Conservation (phyloP, 2,329 filamentous ascomycete genomes). For the Westerdykella aurantiaca region DNA sequence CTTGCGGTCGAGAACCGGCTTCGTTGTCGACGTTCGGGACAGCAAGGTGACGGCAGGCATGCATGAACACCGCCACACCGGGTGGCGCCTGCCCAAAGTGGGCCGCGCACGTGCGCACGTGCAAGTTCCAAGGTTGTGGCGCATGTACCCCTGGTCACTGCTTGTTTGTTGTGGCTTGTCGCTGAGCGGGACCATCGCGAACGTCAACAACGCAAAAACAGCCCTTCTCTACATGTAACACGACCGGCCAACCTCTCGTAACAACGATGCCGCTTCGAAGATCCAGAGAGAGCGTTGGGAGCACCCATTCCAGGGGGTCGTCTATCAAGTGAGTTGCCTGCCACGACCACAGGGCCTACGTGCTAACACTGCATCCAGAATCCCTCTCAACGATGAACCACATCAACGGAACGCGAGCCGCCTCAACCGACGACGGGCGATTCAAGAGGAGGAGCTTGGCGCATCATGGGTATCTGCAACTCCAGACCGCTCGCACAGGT, state of each 20-base stretch:
- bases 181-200: not conserved
- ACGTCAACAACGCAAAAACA: conserved; percentile 3
- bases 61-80: no score
- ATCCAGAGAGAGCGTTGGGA: conserved; percentile 40
- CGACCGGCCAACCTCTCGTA: conserved; percentile 2
- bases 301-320: conserved; percentile 45
- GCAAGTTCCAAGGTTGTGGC: no score
- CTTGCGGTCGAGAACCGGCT: no score
- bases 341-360: not conserved
- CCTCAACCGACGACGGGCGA: conserved; percentile 77
- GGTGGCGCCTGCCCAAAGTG: no score
- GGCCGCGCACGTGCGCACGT: no score
- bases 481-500: conserved; percentile 58
- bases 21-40: no score
- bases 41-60: no score
- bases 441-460: conserved; percentile 87
- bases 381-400: conserved; percentile 90
- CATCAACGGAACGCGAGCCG: conserved; percentile 81
- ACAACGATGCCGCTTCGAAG: conserved; percentile 51
- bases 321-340: conserved; percentile 19
- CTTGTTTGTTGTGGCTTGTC: no score
- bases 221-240: not conserved
- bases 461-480: conserved; percentile 78
- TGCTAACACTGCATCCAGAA: conserved; percentile 49
- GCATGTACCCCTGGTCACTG: no score